Evolutionary conservation across 164 flowering plant species (phyloP), one percentile per base, ranked within the genome.

Genomic region (Platanus orientalis): DNA sequence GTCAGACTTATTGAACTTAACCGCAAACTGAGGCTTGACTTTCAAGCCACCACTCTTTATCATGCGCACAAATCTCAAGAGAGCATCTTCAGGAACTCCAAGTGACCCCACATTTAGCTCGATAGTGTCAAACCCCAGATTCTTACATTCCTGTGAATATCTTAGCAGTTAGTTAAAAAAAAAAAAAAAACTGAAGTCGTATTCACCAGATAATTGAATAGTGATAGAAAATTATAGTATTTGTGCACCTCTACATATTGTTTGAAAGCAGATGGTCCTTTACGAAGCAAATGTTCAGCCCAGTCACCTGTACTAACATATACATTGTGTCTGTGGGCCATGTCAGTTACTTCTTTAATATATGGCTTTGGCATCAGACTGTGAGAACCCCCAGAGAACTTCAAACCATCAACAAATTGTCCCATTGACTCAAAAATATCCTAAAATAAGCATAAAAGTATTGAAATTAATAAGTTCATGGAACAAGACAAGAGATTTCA

Each of bases 221-320:
- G 58, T 19, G 25, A 30, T 39, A 19, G 42, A 27, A 21, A 54
- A 57, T 39, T 17, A 34, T 19, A 45, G n/a, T 58, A 2, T 17
- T 25, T 20, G 5, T 69, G 19, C 54, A 93, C 97, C 87, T 90
- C 86, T 7, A 90, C 75, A 71, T 90, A 87, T 0, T 90, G 81
- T 68, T 82, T 83, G 73, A 90, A 81, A 28, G 76, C 81, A 39
- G 90, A 78, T 13, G 91, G 93, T 50, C 89, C 89, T 70, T 65
- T 74, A 34, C 74, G 85, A 59, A 80, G 80, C 69, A 90, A 54
- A 69, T 88, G 88, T 26, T 93, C 94, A 17, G 94, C 94, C 98
- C 96, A 90, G 36, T 87, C 96, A 20, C 96, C 93, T 0, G 92
- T 87, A 57, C 94, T 93, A 7, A 93, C 96, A 76, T 92, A 92